Evolutionary conservation across 768 basidiomycete species (phyloP).

Genomic region (Pulveroboletus ravenelii): DNA sequence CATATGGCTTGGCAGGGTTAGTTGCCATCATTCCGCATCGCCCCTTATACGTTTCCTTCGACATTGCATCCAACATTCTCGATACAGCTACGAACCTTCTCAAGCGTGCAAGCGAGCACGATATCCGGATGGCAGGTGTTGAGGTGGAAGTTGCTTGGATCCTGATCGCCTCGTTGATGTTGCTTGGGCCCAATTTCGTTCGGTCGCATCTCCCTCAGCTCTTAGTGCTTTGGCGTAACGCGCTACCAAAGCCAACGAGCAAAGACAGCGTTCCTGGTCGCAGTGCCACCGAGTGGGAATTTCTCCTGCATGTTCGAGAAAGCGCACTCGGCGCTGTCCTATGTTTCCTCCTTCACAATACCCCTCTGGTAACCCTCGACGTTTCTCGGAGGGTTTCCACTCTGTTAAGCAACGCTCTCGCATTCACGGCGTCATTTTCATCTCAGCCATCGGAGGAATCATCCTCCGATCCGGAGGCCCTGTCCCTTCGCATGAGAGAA

Average conservation of each 20-base stretch:
- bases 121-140: constrained; percentile 71
- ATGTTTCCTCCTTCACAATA: constrained; percentile 82
- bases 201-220: constrained; percentile 90
- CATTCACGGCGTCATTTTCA: constrained; percentile 82
- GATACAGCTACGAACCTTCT: constrained; percentile 88
- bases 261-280: constrained; percentile 73
- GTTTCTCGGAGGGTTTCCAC: constrained; percentile 86
- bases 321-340: constrained; percentile 85
- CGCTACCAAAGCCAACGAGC: constrained; percentile 88
- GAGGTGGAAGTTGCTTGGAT: constrained; percentile 97
- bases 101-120: constrained; percentile 88
- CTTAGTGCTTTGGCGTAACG: constrained; percentile 95
- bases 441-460: constrained; percentile 65
- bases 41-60: constrained; percentile 92
- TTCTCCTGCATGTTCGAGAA: constrained; percentile 87
- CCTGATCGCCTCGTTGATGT: constrained; percentile 83
- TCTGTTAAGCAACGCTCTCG: constrained; percentile 83
- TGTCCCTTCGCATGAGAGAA: constrained; percentile 73
- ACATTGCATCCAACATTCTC: constrained; percentile 84
- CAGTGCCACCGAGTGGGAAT: constrained; percentile 78
- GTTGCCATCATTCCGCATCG: constrained; percentile 81
- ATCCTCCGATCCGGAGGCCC: constrained; percentile 36
- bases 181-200: constrained; percentile 90
- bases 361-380: constrained; percentile 79
- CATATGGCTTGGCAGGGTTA: constrained; percentile 85